These are phyloP conservation scores for Senna tora DNA, from an alignment of 306 rosid species.

Conservation along the genomic window DNA sequence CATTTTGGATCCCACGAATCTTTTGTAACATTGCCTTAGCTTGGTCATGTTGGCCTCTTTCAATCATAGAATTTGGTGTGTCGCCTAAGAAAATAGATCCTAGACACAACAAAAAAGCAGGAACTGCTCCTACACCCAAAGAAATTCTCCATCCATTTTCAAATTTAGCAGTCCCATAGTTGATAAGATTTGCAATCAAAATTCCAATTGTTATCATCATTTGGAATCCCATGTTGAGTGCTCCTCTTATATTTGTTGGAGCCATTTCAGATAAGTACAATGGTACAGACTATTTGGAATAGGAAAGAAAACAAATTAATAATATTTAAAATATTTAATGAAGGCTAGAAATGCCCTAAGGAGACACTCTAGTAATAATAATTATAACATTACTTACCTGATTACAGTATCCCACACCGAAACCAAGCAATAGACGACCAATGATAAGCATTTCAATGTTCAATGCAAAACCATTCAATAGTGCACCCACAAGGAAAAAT, in stretches of 20 bases:
- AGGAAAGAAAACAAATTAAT: too few species aligned
- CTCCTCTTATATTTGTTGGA: conserved; percentile 34
- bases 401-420: too few species aligned
- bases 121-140: conserved; percentile 35
- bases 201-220: conserved; percentile 45
- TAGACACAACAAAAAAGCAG: conserved; percentile 22
- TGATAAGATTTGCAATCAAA: conserved; percentile 38
- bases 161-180: conserved; percentile 14
- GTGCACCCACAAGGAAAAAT: too few species aligned
- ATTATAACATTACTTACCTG: conserved; percentile 11
- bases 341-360: neutral
- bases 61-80: conserved; percentile 41
- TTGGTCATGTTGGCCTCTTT: conserved; percentile 26
- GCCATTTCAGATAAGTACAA: conserved; percentile 43
- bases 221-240: conserved; percentile 42
- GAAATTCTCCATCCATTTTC: conserved; percentile 34
- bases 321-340: too few species aligned
- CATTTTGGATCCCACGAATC: too few species aligned
- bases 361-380: neutral
- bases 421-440: too few species aligned
- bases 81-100: conserved; percentile 33
- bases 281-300: conserved; percentile 22
- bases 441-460: too few species aligned
- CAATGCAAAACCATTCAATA: too few species aligned
- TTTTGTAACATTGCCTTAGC: conserved; percentile 27